These are phyloP conservation scores for Diaporthe nobilis DNA, from an alignment of 2,329 filamentous ascomycete species.

Conservation along the genomic window DNA sequence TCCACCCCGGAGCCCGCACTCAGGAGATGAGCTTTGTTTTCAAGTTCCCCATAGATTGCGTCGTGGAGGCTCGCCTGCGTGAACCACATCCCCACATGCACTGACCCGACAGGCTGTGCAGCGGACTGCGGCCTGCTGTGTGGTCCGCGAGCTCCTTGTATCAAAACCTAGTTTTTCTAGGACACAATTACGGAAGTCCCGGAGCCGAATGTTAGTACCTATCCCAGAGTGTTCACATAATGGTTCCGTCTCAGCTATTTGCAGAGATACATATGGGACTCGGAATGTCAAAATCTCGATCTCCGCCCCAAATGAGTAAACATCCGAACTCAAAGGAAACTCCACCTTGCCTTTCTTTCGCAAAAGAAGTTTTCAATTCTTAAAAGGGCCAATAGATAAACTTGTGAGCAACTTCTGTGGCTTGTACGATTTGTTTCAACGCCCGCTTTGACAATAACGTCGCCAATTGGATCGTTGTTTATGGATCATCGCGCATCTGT, in stretches of 20 bases:
- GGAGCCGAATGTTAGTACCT: background rate
- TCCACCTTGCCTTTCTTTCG: background rate
- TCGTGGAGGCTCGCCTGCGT: background rate
- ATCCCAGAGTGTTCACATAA: background rate
- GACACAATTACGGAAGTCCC: background rate
- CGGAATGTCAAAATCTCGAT: background rate
- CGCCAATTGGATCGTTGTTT: background rate
- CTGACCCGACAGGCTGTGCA: background rate
- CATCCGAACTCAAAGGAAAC: background rate
- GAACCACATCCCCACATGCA: background rate
- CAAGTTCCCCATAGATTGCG: background rate
- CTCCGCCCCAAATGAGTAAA: background rate
- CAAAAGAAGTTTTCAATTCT: background rate
- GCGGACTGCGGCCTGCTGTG: background rate
- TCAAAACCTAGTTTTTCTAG: background rate
- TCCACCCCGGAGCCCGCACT: background rate
- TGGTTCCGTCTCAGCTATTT: background rate
- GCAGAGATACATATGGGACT: too few species aligned
- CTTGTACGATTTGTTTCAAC: background rate
- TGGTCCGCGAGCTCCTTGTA: background rate
- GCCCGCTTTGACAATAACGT: background rate
- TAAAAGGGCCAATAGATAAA: too few species aligned
- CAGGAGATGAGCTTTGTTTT: constrained; percentile 14
- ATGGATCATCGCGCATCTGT: background rate
- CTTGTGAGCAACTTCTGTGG: background rate